Conservation (phyloP, 2,329 filamentous ascomycete species). For the Epichloe gansuensis region DNA sequence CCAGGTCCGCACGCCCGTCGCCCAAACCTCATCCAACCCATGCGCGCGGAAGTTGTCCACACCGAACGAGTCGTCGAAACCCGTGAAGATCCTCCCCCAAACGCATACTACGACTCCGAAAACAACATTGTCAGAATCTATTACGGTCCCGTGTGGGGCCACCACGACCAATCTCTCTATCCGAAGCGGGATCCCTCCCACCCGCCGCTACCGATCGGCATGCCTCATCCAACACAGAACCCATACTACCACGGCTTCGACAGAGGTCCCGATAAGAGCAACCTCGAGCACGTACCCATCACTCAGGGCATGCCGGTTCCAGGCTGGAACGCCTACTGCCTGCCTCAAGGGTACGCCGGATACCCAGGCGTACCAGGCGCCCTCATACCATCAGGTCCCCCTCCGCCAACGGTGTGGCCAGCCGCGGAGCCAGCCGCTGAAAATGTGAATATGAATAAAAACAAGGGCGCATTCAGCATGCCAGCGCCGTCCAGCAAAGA, state of each 20-base stretch:
- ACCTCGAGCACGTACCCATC: conserved; percentile 17
- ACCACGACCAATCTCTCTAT: conserved; percentile 32
- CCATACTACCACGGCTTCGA: conserved; percentile 29
- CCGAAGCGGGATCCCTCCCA: conserved; percentile 22
- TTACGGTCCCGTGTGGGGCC: conserved; percentile 42
- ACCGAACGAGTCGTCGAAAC: conserved; percentile 43
- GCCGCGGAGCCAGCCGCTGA: background rate
- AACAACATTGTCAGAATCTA: conserved; percentile 43
- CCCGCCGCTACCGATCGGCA: conserved; percentile 26
- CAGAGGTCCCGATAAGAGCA: conserved; percentile 2
- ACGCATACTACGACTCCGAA: conserved; percentile 44
- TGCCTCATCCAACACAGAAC: conserved; percentile 30
- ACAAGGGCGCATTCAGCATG: conserved; percentile 9
- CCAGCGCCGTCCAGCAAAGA: conserved; percentile 9
- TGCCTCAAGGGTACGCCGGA: conserved; percentile 9
- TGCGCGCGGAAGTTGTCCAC: conserved; percentile 36
- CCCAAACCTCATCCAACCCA: conserved; percentile 34
- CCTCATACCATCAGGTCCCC: background rate
- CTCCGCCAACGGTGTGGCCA: conserved; percentile 1
- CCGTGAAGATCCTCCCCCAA: conserved; percentile 41
- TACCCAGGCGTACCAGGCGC: conserved; percentile 8
- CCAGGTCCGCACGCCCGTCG: conserved; percentile 20
- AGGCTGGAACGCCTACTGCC: conserved; percentile 12
- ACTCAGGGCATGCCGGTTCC: conserved; percentile 18
- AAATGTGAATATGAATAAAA: background rate